Evolutionary conservation across 177 flowering plant genomes (phyloP), one percentile per base, ranked within the genome.

Genomic region (Vitis hybrid): DNA sequence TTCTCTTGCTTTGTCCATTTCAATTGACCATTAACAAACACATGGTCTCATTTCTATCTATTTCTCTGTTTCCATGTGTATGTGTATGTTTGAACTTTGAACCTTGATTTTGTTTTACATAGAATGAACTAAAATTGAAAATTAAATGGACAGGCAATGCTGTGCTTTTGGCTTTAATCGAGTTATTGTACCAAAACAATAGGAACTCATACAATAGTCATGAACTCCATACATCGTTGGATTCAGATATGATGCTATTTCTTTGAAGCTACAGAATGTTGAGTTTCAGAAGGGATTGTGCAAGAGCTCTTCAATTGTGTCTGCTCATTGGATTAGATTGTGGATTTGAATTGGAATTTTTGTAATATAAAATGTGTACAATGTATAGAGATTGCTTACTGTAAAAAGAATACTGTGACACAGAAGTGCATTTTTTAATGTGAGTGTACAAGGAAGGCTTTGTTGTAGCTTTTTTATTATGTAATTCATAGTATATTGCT

Each of bases 101-200:
- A 53, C 47, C 15, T 69, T 22, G 44, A 62, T 22, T n/a, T 9
- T 59, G 12, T 59, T 59, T 17, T 59, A 11, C 24, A 14, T n/a
- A 20, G 17, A 11, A 20, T n/a, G 24, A n/a, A 59, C 11, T 22
- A 59, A 18, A 17, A 59, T 59, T 18, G 10, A n/a, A 4, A 18
- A 4, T 22, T 59, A 28, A 20, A 15, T 63, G 66, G 47, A 71
- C 94, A 90, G 94, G 89, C 81, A 68, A 84, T 85, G 86, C 77
- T 85, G 9, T 74, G 76, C 72, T 90, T 85, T 76, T 87, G 89
- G 85, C 73, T 87, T 7, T 87, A 76, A 78, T 68, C 63, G 13
- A 33, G 65, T 66, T 53, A 66, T n/a, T 59, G 18, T 9, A 65
- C 13, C 51, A 50, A 50, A 24, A 10, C 47, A 20, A n/a, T 5